Base-by-base conservation (phyloP, 176 grass and related monocot species). In the Lolium rigidum region DNA sequence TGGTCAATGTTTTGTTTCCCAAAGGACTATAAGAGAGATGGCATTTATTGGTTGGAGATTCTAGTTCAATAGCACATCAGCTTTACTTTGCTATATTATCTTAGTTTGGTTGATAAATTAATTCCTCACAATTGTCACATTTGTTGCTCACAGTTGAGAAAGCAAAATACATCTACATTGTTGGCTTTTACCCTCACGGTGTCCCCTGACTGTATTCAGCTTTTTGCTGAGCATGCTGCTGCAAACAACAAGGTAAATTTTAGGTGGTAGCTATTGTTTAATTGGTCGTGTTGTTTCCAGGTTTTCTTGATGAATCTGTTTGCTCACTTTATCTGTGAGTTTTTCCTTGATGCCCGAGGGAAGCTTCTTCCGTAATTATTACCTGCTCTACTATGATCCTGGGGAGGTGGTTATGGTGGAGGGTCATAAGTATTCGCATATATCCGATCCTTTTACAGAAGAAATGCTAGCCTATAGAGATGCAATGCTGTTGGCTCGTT, bases 151-250 rank as follows among this genome's bases (percentile, higher is more conserved):
- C 84, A 98, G 97, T 98, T 87, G 97, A 95, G 80, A 98, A 95
- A 75, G 97, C 97, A 56, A 99, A 99, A 80, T 99, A 96, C 85
- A 90, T 96, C 72, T 96, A 96, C 63, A 99, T 99, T 81, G 94
- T 94, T 93, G 97, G 97, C 5, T 99, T 96, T 94, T 99, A n/a
- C 96, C 90, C 90, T 99, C 41, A 99, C 97, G 0, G 97, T 99
- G 24, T 99, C 97, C 5, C 97, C 97, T 22, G 97, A 99, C 17
- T 99, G 94, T 80, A 96, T 99, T 85, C 90, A 91, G 89, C 92
- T 91, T 70, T 94, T 99, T 77, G 94, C 94, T 79, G 92, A 96
- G 87, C 97, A 99, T 83, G 97, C 94, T 91, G 92, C 92, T 55
- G 82, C 89, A 75, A 94, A 88, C 55, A 94, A 93, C 52, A 99